These are phyloP conservation scores for Prunus davidiana DNA, from an alignment of 306 rosid species.

Conservation along the genomic window DNA sequence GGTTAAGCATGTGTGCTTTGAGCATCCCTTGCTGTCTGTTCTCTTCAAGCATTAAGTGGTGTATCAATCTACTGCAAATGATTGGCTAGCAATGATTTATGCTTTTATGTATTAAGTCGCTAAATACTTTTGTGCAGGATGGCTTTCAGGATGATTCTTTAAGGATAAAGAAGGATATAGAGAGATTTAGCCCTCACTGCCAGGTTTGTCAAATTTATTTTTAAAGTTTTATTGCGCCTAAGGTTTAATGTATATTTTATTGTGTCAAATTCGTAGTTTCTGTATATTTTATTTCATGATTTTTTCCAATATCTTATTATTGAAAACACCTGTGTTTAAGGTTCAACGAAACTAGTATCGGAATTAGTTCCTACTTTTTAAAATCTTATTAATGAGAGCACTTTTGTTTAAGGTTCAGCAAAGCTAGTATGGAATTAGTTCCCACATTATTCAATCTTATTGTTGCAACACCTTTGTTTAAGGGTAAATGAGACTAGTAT, in stretches of 20 bases:
- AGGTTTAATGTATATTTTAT: not conserved
- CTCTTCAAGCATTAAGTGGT: not conserved
- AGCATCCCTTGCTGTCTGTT: not conserved
- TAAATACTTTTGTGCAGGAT: slow-evolving; percentile 51
- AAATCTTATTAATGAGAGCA: no score
- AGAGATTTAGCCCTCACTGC: slow-evolving; percentile 51
- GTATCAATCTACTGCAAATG: not conserved
- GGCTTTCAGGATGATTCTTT: slow-evolving; percentile 88
- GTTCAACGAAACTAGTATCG: not conserved
- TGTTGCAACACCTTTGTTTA: not conserved
- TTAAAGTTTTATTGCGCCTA: not conserved
- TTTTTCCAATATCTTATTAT: not conserved
- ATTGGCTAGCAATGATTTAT: not conserved
- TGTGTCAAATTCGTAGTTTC: not conserved
- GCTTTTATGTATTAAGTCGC: not conserved
- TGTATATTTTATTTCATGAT: not conserved
- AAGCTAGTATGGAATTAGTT: not conserved
- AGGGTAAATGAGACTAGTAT: not conserved
- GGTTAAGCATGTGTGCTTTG: not conserved
- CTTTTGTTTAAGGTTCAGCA: no score
- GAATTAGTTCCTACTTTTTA: no score
- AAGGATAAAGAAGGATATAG: slow-evolving; percentile 75
- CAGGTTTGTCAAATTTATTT: slow-evolving; percentile 52
- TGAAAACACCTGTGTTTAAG: not conserved
- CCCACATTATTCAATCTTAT: not conserved